Percentiles rank a stretch among this genome's conserved stretches.
Conservation (phyloP, 768 basidiomycete genomes). For the Dioszegia crocea region DNA sequence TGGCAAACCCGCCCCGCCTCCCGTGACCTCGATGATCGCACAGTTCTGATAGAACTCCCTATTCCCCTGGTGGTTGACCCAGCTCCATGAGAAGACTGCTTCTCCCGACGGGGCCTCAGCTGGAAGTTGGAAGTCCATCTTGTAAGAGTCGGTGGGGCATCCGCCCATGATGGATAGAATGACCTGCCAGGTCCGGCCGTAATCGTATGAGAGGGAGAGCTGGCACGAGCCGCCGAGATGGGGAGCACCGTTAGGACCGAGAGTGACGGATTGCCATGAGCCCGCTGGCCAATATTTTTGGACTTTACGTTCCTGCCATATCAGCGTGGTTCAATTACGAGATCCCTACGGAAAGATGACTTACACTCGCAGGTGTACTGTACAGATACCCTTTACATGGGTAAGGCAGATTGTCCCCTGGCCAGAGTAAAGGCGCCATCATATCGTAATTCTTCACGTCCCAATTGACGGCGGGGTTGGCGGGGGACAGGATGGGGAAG, state of each 20-base stretch:
- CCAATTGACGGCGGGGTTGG: constrained; percentile 3
- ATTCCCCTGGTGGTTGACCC: constrained; percentile 51
- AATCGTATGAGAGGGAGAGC: constrained; percentile 50
- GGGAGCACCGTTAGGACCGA: background rate
- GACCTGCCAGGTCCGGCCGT: constrained; percentile 50
- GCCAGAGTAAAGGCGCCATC: constrained; percentile 2
- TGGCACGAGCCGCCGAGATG: constrained; percentile 50
- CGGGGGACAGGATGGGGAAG: constrained; percentile 1
- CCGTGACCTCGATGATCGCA: constrained; percentile 37
- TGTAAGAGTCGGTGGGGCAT: constrained; percentile 33
- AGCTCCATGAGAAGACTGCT: constrained; percentile 51
- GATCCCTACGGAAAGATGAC: background rate
- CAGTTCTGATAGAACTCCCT: constrained; percentile 48
- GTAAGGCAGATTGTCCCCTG: background rate
- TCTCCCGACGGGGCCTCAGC: constrained; percentile 42
- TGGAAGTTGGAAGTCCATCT: constrained; percentile 33
- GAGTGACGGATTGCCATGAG: constrained; percentile 3
- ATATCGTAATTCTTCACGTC: background rate
- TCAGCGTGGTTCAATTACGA: background rate
- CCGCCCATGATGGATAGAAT: constrained; percentile 49
- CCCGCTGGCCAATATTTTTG: constrained; percentile 6
- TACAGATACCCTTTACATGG: constrained; percentile 4
- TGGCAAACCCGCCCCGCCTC: constrained; percentile 39
- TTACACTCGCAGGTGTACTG: background rate
- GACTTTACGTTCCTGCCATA: background rate